phyloP scores from a whole-genome alignment of 192 early-diverging fungal species.

The Chytriomyces hyalinus region DNA sequence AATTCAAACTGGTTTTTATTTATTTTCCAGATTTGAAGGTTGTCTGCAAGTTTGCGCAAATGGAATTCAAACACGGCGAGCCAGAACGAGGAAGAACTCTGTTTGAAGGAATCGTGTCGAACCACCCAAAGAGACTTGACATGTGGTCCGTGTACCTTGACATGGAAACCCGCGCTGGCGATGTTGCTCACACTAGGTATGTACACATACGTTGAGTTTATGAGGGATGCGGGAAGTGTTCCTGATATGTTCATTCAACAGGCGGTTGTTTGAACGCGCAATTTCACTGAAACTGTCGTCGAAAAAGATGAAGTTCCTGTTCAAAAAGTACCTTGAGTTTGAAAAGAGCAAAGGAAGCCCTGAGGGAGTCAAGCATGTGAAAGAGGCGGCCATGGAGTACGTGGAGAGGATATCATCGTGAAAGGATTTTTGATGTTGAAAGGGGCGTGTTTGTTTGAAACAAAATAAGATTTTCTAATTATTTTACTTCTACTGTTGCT shows the following conservation, averaged over 20 bases:
- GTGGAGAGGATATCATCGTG: conserved; percentile 61
- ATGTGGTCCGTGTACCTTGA: conserved; percentile 97
- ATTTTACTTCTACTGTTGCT: no score
- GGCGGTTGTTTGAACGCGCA: conserved; percentile 86
- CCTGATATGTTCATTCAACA: conserved; percentile 17
- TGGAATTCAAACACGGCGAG: conserved; percentile 98
- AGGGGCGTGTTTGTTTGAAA: no score
- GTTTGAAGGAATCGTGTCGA: conserved; percentile 93
- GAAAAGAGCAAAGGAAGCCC: conserved; percentile 87
- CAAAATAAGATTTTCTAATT: no score
- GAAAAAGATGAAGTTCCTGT: conserved; percentile 99
- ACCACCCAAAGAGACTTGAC: conserved; percentile 92
- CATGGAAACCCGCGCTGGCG: conserved; percentile 87
- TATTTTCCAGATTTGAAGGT: conserved; percentile 76
- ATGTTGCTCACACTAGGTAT: conserved; percentile 70
- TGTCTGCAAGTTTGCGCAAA: conserved; percentile 92
- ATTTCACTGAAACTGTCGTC: conserved; percentile 89
- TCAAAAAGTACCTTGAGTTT: conserved; percentile 97
- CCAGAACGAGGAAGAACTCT: conserved; percentile 96
- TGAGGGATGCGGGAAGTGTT: neutral
- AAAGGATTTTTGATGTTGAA: neutral
- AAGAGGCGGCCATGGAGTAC: conserved; percentile 83
- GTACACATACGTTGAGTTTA: no score
- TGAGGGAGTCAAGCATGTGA: conserved; percentile 85
- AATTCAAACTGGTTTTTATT: neutral